Evolutionary conservation across 1,139 yeast species (phyloP).

Genomic region (Yamadazyma taylorii): DNA sequence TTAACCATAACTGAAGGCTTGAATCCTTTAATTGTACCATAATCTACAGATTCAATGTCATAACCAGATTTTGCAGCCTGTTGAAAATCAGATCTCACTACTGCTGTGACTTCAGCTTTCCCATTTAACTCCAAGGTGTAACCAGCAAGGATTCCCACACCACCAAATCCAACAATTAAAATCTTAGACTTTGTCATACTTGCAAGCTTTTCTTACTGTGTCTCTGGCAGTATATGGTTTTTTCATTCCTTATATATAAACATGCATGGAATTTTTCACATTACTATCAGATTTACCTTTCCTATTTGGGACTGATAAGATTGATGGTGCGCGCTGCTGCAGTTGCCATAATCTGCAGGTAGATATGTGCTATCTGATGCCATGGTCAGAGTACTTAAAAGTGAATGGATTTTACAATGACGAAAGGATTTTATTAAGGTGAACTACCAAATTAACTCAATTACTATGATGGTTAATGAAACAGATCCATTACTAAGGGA

Average conservation of each 20-base stretch:
- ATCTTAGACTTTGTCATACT: constrained; percentile 24
- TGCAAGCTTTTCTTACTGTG: background rate
- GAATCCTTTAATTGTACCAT: constrained; percentile 24
- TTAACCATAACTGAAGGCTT: constrained; percentile 27
- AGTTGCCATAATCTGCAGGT: too few relatives aligned
- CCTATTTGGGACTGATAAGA: constrained; percentile 2
- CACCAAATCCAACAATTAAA: constrained; percentile 67
- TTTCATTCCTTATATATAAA: background rate
- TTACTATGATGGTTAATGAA: background rate
- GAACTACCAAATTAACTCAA: background rate
- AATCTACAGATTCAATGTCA: constrained; percentile 27
- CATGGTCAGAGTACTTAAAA: too few relatives aligned
- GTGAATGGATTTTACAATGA: background rate
- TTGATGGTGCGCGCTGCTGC: too few relatives aligned
- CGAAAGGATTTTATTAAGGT: too few relatives aligned
- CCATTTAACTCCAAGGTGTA: constrained; percentile 26
- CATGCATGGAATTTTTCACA: background rate
- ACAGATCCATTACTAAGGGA: background rate
- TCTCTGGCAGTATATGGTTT: background rate
- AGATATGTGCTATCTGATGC: too few relatives aligned
- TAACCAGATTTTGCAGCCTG: constrained; percentile 28
- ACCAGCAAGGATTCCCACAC: constrained; percentile 34
- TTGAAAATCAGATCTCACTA: constrained; percentile 34
- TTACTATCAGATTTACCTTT: background rate
- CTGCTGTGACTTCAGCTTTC: constrained; percentile 30